Evolutionary conservation across 306 rosid species (phyloP).

Genomic region (Castanospermum australe): DNA sequence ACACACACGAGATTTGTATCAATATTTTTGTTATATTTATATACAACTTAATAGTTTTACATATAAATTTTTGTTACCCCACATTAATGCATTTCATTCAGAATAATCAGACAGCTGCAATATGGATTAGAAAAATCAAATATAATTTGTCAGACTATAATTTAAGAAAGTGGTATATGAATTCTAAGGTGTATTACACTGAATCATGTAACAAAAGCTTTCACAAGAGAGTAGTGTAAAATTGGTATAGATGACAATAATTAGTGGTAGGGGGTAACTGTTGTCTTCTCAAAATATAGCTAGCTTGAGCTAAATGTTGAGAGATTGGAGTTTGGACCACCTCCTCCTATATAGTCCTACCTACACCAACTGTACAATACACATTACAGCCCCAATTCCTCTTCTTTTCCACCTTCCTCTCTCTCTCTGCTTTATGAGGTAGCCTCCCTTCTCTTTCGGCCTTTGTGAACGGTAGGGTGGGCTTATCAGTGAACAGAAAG

Average conservation of each 20-base stretch:
- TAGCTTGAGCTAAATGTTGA: conserved; percentile 31
- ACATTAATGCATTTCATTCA: no score
- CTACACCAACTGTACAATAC: conserved; percentile 25
- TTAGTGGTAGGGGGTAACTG: conserved; percentile 35
- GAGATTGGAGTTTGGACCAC: conserved; percentile 38
- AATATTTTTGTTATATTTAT: no score
- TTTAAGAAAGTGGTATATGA: not conserved
- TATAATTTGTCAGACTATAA: not conserved
- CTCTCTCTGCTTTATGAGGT: conserved; percentile 35
- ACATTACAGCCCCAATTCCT: conserved; percentile 8
- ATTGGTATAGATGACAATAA: conserved; percentile 32
- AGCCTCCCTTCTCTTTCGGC: conserved; percentile 31
- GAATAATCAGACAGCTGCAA: no score
- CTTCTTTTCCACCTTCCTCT: not conserved
- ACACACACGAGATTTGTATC: no score
- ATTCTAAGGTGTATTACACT: not conserved
- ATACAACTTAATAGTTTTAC: no score
- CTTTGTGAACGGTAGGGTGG: conserved; percentile 22
- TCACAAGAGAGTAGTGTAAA: conserved; percentile 8
- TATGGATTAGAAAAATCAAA: no score
- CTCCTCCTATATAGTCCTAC: conserved; percentile 26
- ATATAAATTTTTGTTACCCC: no score
- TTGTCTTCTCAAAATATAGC: conserved; percentile 46
- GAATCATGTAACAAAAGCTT: conserved; percentile 19
- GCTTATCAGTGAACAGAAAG: conserved; percentile 18